Base-by-base conservation (phyloP, 768 basidiomycete genomes). In the Plicaturopsis crispa region DNA sequence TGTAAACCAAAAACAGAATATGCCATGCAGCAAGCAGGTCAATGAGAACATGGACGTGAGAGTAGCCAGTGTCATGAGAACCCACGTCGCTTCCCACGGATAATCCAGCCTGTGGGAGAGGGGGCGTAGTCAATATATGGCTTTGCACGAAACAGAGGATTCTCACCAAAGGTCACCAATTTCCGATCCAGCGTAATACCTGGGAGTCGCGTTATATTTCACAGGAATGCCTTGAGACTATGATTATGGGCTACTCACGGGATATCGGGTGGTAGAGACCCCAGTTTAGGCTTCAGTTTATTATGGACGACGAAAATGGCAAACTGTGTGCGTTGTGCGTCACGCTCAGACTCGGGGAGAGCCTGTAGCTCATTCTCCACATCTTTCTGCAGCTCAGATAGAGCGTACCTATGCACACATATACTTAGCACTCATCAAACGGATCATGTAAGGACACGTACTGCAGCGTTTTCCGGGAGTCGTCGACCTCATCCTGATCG, bases 281-380 rank as follows among this genome's bases (percentile, higher is more conserved):
- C 92, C 24, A 80, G 55, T 65, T 99, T 99, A 22, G 69, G 66
- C 63, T 97, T 97, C 44, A 79, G 67, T 66, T 97, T 98, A 68
- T 92, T 89, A 62, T 92, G 87, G 18, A 93, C 88, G 33, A 98
- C 94, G 53, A 98, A 99, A 46, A 97, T 68, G 1, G 77, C 93
- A 43, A 99, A 90, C 56, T 84, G 69, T 19, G 94, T 92, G 43
- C 75, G 72, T 14, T 80, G 62, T 1, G 72, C 73, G n/a, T 82
- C 76, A 36, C 83, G 80, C 48, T 92, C 80, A 13, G 72, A 59
- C 57, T 87, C 84, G 4, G 85, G 80, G 40, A 78, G 70, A 8
- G 57, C 55, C 20, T 74, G 60, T 11, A 87, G 61, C 48, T 84
- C 85, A 32, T 58, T 57, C 49, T 87, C 85, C 36, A 96, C 84